These are phyloP conservation scores for Termitomyces sp. DNA, from an alignment of 768 basidiomycete genomes.

Conservation along the genomic window DNA sequence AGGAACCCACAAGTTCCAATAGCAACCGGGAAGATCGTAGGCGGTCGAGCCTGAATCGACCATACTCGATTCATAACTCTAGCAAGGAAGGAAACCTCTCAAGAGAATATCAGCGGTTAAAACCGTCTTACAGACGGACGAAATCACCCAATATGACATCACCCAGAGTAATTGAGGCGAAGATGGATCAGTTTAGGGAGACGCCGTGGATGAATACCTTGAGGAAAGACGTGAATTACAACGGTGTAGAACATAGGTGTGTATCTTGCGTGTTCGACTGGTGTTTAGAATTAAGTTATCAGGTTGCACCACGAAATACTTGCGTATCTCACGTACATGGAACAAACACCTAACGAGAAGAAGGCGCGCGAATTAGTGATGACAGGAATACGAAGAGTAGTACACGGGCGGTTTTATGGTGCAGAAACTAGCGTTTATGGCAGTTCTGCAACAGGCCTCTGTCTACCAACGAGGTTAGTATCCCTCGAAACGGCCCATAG, in stretches of 20 bases:
- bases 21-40: slow-evolving; percentile 10
- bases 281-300: not conserved
- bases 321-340: slow-evolving; percentile 52
- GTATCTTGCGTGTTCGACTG: not conserved
- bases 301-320: slow-evolving; percentile 66
- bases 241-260: slow-evolving; percentile 26
- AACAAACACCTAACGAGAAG: slow-evolving; percentile 50
- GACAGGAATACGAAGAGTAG: slow-evolving; percentile 39
- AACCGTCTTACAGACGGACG: not conserved
- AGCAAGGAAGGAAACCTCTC: not conserved
- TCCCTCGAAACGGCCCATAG: not conserved
- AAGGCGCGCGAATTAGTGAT: slow-evolving; percentile 43
- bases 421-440: slow-evolving; percentile 56
- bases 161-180: not conserved
- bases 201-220: slow-evolving; percentile 18
- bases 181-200: slow-evolving; percentile 2
- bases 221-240: slow-evolving; percentile 10
- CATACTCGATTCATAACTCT: not conserved
- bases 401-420: slow-evolving; percentile 41
- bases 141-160: not conserved
- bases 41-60: not conserved
- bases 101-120: not conserved
- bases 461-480: slow-evolving; percentile 58
- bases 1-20: slow-evolving; percentile 10
- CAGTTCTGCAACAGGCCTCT: slow-evolving; percentile 55